A percentile compares a stretch with the other conserved stretches of the same genome.
phyloP scores from a whole-genome alignment of 164 flowering plant species.

The Pachysandra terminalis region DNA sequence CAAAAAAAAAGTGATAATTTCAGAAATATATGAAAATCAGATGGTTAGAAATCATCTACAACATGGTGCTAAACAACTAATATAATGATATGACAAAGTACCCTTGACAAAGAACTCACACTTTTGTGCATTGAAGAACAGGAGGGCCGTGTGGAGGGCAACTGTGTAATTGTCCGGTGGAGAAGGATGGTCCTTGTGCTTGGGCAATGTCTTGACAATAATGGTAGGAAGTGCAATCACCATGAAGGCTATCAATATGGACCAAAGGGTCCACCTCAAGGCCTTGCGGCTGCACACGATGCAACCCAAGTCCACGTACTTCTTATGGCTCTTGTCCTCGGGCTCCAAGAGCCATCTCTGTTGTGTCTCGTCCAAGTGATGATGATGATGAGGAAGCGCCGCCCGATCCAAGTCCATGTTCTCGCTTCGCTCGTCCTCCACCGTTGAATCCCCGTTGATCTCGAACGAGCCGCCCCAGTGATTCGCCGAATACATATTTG shows the following conservation, averaged over 20 bases:
- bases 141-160: slow-evolving; percentile 75
- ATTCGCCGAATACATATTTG: slow-evolving; percentile 48
- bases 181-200: slow-evolving; percentile 35
- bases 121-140: slow-evolving; percentile 87
- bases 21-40: too few relatives aligned
- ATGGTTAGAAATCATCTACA: too few relatives aligned
- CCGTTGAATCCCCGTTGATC: slow-evolving; percentile 30
- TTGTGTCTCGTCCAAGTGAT: slow-evolving; percentile 55
- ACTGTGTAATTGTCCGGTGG: slow-evolving; percentile 65
- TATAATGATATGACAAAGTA: too few relatives aligned
- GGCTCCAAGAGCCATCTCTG: slow-evolving; percentile 80
- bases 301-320: slow-evolving; percentile 80
- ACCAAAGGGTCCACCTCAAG: slow-evolving; percentile 41
- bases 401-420: slow-evolving; percentile 48
- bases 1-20: not conserved
- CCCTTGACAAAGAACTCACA: slow-evolving; percentile 45
- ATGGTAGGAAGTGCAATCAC: slow-evolving; percentile 64
- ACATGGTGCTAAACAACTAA: too few relatives aligned
- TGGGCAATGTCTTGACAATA: slow-evolving; percentile 54
- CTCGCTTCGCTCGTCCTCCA: slow-evolving; percentile 36
- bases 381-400: slow-evolving; percentile 28
- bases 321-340: slow-evolving; percentile 27
- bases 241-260: slow-evolving; percentile 35
- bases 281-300: slow-evolving; percentile 52
- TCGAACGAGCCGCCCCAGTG: slow-evolving; percentile 83